phyloP scores from a whole-genome alignment of 2,329 filamentous ascomycete genomes.

The Colletotrichum sp. region DNA sequence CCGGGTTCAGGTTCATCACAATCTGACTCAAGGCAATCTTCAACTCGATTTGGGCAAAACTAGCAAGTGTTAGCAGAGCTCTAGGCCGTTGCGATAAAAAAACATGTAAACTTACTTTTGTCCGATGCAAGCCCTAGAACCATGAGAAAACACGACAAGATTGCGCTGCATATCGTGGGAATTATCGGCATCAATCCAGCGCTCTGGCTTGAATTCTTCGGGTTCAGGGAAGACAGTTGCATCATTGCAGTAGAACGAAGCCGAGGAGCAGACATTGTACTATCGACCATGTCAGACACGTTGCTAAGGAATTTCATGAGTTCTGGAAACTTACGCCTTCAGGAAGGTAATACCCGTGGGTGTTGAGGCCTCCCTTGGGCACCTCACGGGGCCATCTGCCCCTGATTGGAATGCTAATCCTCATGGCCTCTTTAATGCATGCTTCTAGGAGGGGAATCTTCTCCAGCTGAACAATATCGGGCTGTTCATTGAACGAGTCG shows the following conservation, averaged over 20 bases:
- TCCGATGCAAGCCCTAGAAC: background rate
- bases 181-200: background rate
- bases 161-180: background rate
- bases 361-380: background rate
- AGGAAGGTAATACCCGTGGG: background rate
- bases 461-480: background rate
- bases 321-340: background rate
- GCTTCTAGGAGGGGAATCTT: background rate
- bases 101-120: background rate
- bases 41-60: background rate
- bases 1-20: background rate
- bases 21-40: background rate
- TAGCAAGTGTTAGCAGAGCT: background rate
- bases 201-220: background rate
- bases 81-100: background rate
- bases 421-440: background rate
- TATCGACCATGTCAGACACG: background rate
- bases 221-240: background rate
- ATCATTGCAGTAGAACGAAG: background rate
- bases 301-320: accelerated
- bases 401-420: background rate
- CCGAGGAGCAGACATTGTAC: background rate
- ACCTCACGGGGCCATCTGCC: background rate
- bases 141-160: background rate
- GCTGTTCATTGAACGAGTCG: background rate